phyloP scores from a whole-genome alignment of 2,329 filamentous ascomycete species.

The Colletotrichum camelliae region DNA sequence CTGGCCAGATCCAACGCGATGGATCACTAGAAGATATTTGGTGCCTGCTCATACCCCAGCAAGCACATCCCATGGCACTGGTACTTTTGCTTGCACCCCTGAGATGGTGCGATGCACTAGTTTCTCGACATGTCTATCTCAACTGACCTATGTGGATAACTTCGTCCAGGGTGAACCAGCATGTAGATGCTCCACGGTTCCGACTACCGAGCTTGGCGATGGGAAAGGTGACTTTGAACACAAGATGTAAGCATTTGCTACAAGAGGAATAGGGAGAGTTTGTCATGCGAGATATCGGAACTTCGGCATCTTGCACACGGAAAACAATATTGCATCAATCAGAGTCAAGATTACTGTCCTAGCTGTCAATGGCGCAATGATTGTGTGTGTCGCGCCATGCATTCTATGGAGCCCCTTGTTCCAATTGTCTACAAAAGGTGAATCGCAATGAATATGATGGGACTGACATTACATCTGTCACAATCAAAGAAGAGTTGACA shows the following conservation, averaged over 20 bases:
- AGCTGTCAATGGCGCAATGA: neutral
- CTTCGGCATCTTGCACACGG: neutral
- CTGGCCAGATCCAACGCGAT: neutral
- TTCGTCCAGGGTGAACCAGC: rapidly evolving
- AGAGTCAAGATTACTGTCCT: neutral
- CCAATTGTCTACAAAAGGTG: neutral
- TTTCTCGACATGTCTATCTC: neutral
- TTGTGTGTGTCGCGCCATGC: neutral
- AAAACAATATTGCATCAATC: neutral
- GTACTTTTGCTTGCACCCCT: neutral
- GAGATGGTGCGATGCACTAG: neutral
- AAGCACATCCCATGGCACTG: neutral
- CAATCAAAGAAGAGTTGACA: neutral
- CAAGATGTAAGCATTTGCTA: neutral
- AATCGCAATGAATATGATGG: neutral
- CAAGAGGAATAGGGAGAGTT: neutral
- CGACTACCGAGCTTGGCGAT: neutral
- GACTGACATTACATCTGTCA: neutral
- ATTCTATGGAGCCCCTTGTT: neutral
- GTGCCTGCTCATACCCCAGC: neutral
- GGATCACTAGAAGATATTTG: neutral
- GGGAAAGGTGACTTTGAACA: neutral
- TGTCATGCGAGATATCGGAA: neutral
- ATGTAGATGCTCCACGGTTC: neutral
- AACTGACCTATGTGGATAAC: neutral